phyloP scores from a whole-genome alignment of 768 basidiomycete species.

The Termitomyces heimii region DNA sequence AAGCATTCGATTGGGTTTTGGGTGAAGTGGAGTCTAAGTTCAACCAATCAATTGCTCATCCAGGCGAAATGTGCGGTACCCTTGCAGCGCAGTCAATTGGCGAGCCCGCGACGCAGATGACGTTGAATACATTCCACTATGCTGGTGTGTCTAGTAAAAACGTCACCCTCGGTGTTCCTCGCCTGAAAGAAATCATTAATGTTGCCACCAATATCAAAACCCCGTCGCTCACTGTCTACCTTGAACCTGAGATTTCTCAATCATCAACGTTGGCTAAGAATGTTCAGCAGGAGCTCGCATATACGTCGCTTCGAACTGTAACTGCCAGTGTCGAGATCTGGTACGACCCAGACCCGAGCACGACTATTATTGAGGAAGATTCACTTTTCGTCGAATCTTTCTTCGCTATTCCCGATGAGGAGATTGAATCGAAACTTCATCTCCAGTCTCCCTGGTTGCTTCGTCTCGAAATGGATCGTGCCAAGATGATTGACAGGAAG shows the following conservation, averaged over 20 bases:
- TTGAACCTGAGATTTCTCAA: constrained; percentile 62
- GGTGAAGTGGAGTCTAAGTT: constrained; percentile 96
- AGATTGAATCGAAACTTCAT: constrained; percentile 85
- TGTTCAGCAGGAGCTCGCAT: constrained; percentile 90
- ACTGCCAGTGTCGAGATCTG: constrained; percentile 96
- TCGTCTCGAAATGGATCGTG: constrained; percentile 93
- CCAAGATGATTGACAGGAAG: constrained; percentile 97
- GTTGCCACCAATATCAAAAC: constrained; percentile 99
- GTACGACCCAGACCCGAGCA: constrained; percentile 90
- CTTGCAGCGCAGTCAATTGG: constrained; percentile 98
- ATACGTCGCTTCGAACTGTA: constrained; percentile 89
- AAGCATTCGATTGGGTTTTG: constrained; percentile 97
- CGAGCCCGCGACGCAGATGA: constrained; percentile 99
- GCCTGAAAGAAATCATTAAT: constrained; percentile 98
- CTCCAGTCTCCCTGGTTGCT: constrained; percentile 96
- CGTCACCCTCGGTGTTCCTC: constrained; percentile 98
- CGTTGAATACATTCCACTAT: constrained; percentile 99
- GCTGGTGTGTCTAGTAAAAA: constrained; percentile 99
- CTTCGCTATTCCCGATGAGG: constrained; percentile 99
- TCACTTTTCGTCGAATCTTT: constrained; percentile 94
- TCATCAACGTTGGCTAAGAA: constrained; percentile 69
- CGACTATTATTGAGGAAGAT: constrained; percentile 96
- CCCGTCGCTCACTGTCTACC: constrained; percentile 90
- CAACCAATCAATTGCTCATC: constrained; percentile 86
- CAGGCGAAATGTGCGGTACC: constrained; percentile 99